Percentiles rank a stretch among this genome's conserved stretches.
phyloP scores from a whole-genome alignment of 805 yeast genomes.

The Alloascoidea africana region DNA sequence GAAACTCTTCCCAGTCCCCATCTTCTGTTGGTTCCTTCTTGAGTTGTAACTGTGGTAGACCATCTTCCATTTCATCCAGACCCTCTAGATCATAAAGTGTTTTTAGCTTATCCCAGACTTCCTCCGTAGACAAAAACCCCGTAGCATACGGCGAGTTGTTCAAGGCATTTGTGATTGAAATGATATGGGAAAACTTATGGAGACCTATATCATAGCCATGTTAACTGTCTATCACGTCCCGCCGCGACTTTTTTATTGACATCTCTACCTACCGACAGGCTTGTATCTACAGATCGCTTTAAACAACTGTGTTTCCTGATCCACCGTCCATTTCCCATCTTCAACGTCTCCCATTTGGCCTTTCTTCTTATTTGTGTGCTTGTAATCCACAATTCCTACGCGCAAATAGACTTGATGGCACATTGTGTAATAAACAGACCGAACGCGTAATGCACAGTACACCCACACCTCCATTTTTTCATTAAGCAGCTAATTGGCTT shows the following conservation, averaged over 20 bases:
- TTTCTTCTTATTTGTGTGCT: too few species aligned
- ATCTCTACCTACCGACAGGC: conserved; percentile 53
- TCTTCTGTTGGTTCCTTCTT: conserved; percentile 10
- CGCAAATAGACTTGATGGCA: too few species aligned
- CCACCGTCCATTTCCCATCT: conserved; percentile 35
- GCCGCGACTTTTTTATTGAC: too few species aligned
- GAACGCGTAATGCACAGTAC: too few species aligned
- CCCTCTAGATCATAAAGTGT: conserved; percentile 40
- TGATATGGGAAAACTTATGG: conserved; percentile 21
- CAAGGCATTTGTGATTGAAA: conserved; percentile 10
- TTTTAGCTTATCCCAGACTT: conserved; percentile 42
- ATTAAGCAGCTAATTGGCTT: too few species aligned
- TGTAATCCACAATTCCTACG: too few species aligned
- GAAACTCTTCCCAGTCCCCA: conserved; percentile 18
- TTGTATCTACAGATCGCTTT: conserved; percentile 47
- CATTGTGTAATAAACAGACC: too few species aligned
- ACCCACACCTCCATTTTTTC: too few species aligned
- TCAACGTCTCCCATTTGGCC: too few species aligned
- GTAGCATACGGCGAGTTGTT: not conserved
- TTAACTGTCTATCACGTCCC: too few species aligned
- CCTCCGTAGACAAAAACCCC: conserved; percentile 16
- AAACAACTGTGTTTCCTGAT: conserved; percentile 48
- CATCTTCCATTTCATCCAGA: conserved; percentile 38
- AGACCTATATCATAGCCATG: conserved; percentile 8
- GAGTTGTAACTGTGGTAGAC: conserved; percentile 3